Conservation (phyloP, 225 moss, liverwort and hornwort species). For the Pleurozium schreberi region DNA sequence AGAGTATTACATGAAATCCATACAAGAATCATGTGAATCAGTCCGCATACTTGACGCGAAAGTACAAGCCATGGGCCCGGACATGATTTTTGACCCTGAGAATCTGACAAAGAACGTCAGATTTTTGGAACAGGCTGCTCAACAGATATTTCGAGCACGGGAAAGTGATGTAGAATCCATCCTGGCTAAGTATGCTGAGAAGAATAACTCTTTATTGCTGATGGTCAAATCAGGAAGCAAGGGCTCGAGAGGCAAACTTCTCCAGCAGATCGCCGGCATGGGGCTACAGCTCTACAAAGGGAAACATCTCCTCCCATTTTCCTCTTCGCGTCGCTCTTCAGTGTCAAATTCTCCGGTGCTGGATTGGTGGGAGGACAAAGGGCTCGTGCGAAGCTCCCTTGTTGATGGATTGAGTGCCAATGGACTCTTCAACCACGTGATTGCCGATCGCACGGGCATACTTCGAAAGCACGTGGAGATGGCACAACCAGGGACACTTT, state of each 20-base stretch:
- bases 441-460: constrained; percentile 35
- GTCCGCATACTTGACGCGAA: constrained; percentile 30
- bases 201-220: constrained; percentile 43
- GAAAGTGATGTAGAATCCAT: constrained; percentile 37
- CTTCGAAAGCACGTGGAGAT: constrained; percentile 59
- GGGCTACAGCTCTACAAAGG: constrained; percentile 79
- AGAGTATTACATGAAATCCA: constrained; percentile 19
- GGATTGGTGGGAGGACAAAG: constrained; percentile 19
- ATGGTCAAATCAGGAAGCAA: constrained; percentile 84
- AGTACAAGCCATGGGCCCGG: neutral
- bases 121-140: constrained; percentile 47
- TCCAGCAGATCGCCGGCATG: constrained; percentile 68
- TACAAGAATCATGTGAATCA: constrained; percentile 22
- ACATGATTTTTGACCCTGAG: neutral
- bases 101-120: constrained; percentile 27
- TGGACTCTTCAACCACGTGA: constrained; percentile 64
- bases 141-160: constrained; percentile 46
- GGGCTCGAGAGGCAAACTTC: constrained; percentile 55
- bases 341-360: constrained; percentile 3
- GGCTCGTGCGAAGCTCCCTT: constrained; percentile 44
- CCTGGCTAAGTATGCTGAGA: constrained; percentile 32
- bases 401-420: constrained; percentile 68
- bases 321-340: neutral
- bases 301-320: constrained; percentile 38
- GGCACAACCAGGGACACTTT: constrained; percentile 69